A percentile compares a stretch with the other conserved stretches of the same genome.
Evolutionary conservation across 495 filamentous ascomycete genomes (phyloP).

Genomic region (Talaromyces liani): DNA sequence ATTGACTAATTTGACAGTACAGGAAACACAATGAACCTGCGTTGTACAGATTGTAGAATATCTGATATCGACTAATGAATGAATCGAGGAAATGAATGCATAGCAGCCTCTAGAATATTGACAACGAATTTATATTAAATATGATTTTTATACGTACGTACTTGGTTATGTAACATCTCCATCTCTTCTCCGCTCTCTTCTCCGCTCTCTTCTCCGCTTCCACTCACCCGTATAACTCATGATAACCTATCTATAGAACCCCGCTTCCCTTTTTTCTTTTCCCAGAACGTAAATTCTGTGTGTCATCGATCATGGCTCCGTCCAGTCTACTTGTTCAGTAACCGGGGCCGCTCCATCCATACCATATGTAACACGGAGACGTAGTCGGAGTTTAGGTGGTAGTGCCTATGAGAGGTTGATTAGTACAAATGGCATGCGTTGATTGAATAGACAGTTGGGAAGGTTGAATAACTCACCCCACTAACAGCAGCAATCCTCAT

Average conservation of each 20-base stretch:
- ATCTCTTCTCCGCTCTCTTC: background rate
- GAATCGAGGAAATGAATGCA: background rate
- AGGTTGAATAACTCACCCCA: conserved; percentile 59
- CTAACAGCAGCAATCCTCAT: conserved; percentile 79
- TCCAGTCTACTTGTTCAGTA: conserved; percentile 94
- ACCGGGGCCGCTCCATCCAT: conserved; percentile 61
- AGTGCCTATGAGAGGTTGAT: conserved; percentile 41
- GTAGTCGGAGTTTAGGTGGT: conserved; percentile 66
- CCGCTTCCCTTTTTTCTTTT: conserved; percentile 1
- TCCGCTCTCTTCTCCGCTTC: background rate
- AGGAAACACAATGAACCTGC: background rate
- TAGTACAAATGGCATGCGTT: background rate
- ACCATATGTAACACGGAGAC: conserved; percentile 76
- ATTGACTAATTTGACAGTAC: background rate
- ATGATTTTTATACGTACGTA: conserved; percentile 3
- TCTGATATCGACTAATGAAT: no score
- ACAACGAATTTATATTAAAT: conserved; percentile 1
- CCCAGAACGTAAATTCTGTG: conserved; percentile 11
- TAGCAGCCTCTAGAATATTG: background rate
- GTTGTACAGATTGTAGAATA: no score
- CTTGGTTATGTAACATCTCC: background rate
- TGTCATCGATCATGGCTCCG: conserved; percentile 49
- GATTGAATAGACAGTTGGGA: background rate
- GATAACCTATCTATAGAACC: background rate
- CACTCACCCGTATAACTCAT: background rate